Conservation (phyloP, 257 asterid genomes). For the Parsonsia alboflavescens region DNA sequence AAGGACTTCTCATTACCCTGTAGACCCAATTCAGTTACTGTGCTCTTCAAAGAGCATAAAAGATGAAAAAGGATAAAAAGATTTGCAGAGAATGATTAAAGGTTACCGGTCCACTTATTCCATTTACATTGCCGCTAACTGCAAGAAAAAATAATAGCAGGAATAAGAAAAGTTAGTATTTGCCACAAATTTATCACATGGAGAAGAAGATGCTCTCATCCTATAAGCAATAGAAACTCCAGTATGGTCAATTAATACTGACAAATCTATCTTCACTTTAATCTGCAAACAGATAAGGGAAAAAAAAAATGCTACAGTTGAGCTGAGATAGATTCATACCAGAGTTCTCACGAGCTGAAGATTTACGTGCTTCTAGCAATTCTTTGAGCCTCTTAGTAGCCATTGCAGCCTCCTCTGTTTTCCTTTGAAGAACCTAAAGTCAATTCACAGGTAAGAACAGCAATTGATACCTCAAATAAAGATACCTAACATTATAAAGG, state of each 20-base stretch:
- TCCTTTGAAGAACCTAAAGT: conserved; percentile 95
- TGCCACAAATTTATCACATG: neutral
- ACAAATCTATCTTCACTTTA: neutral
- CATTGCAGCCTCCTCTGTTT: conserved; percentile 99
- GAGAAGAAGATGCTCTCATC: neutral
- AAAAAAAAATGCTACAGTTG: neutral
- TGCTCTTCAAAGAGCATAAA: conserved; percentile 10
- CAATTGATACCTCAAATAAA: neutral
- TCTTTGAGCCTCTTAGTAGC: conserved; percentile 98
- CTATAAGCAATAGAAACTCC: neutral
- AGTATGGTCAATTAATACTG: neutral
- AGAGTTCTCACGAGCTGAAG: conserved; percentile 79
- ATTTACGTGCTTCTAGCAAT: conserved; percentile 94
- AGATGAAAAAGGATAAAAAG: conserved; percentile 1
- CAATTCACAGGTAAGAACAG: conserved; percentile 9
- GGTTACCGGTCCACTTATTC: conserved; percentile 69
- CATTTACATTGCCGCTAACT: conserved; percentile 74
- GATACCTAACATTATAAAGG: neutral
- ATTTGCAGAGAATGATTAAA: conserved; percentile 12
- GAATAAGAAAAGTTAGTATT: conserved; percentile 12
- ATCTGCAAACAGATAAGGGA: neutral
- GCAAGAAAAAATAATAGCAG: conserved; percentile 22
- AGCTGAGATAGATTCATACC: conserved; percentile 36
- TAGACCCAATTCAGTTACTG: conserved; percentile 7
- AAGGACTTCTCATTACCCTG: conserved; percentile 84